Conservation (phyloP, 108 stramenopile genomes). For the Skeletonema grethae region DNA sequence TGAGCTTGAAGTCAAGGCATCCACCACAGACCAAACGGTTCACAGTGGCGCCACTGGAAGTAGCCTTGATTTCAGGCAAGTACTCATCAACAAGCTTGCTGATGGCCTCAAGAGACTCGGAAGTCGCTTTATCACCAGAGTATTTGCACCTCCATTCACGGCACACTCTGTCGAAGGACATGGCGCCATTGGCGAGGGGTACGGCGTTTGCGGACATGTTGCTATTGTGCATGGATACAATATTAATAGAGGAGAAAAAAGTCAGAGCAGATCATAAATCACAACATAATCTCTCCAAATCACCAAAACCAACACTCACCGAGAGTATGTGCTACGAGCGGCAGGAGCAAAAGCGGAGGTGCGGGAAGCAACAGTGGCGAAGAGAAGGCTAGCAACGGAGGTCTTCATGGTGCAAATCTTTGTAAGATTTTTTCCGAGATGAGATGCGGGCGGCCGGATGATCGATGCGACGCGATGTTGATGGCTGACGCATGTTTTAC, state of each 20-base stretch:
- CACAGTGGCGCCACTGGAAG: constrained; percentile 62
- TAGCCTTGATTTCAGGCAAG: constrained; percentile 78
- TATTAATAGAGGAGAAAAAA: background rate
- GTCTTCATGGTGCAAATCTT: constrained; percentile 15
- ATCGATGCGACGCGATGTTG: background rate
- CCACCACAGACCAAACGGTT: constrained; percentile 85
- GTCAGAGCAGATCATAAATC: background rate
- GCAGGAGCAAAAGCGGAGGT: constrained; percentile 53
- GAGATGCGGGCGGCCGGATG: too few relatives aligned
- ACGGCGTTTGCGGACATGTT: constrained; percentile 60
- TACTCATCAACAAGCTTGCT: constrained; percentile 78
- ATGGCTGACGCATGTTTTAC: background rate
- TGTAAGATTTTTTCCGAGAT: background rate
- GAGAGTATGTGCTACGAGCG: background rate
- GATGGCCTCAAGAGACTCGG: constrained; percentile 74
- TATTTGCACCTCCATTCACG: constrained; percentile 91
- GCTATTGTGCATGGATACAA: background rate
- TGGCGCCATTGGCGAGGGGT: constrained; percentile 81
- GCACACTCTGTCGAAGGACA: constrained; percentile 85
- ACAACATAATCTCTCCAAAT: background rate
- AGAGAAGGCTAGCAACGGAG: constrained; percentile 8
- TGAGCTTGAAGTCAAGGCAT: constrained; percentile 89
- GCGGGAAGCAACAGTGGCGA: constrained; percentile 18
- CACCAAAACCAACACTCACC: background rate
- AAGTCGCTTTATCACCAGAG: constrained; percentile 77